Evolutionary conservation across 139 green algal species (phyloP).

Genomic region (Coelastrella sp.): DNA sequence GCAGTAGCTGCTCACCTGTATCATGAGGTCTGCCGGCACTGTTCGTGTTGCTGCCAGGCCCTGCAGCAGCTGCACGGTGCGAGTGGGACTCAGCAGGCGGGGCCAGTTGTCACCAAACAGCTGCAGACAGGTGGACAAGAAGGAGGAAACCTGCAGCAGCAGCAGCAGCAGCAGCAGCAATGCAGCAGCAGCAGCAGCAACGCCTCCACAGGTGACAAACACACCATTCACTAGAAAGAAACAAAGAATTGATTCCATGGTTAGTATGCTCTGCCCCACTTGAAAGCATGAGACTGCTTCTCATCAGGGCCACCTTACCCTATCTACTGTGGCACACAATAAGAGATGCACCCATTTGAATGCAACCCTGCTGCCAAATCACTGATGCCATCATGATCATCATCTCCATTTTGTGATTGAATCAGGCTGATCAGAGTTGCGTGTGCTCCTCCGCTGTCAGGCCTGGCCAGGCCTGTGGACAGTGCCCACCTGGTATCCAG

Average conservation of each 20-base stretch:
- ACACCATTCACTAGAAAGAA: neutral
- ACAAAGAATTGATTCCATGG: neutral
- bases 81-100: neutral
- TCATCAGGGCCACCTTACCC: too few species aligned
- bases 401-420: too few species aligned
- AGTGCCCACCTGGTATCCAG: constrained; percentile 1
- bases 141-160: constrained; percentile 3
- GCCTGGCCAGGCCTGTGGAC: neutral
- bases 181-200: neutral
- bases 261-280: too few species aligned
- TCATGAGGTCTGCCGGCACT: neutral
- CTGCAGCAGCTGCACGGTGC: constrained; percentile 7
- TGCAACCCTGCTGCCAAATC: too few species aligned
- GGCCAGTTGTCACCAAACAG: constrained; percentile 35
- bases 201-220: neutral
- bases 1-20: neutral
- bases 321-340: too few species aligned
- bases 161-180: neutral
- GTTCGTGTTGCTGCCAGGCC: neutral
- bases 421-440: too few species aligned
- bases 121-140: neutral
- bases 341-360: too few species aligned
- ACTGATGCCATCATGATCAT: too few species aligned
- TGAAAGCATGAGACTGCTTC: too few species aligned
- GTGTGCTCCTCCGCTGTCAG: too few species aligned